Percentiles rank a stretch among this genome's conserved stretches.
phyloP scores from a whole-genome alignment of 495 filamentous ascomycete species.

The Xylaria acuta region DNA sequence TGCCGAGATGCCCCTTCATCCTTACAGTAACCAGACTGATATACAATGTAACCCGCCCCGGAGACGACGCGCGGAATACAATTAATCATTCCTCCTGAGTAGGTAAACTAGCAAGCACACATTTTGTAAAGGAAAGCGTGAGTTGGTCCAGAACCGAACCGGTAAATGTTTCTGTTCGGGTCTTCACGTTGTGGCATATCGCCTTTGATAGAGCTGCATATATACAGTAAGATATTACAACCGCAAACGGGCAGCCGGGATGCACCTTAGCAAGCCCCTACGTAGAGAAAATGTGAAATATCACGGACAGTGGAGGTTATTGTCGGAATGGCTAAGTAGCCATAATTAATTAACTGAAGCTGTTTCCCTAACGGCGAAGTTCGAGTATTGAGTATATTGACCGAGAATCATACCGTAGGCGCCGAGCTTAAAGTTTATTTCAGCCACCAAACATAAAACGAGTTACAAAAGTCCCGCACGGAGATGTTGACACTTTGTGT shows the following conservation, averaged over 20 bases:
- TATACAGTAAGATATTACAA: not conserved
- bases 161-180: not conserved
- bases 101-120: not conserved
- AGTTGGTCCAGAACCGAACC: not conserved
- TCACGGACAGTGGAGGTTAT: not conserved
- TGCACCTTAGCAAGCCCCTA: not conserved
- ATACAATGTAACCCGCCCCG: conserved; percentile 5
- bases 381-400: not conserved
- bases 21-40: not conserved
- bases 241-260: not conserved
- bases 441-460: not conserved
- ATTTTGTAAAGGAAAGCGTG: not conserved
- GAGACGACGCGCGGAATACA: conserved; percentile 1
- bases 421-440: not conserved
- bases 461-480: not conserved
- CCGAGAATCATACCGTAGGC: not conserved
- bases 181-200: not conserved
- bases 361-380: not conserved
- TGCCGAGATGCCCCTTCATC: conserved; percentile 21
- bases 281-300: not conserved
- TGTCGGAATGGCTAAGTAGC: not conserved
- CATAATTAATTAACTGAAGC: not conserved
- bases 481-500: not conserved
- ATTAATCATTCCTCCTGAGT: not conserved
- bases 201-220: not conserved